A percentile compares a stretch with the other conserved stretches of the same genome.
phyloP scores from a whole-genome alignment of 306 rosid species.

The Canavalia gladiata region DNA sequence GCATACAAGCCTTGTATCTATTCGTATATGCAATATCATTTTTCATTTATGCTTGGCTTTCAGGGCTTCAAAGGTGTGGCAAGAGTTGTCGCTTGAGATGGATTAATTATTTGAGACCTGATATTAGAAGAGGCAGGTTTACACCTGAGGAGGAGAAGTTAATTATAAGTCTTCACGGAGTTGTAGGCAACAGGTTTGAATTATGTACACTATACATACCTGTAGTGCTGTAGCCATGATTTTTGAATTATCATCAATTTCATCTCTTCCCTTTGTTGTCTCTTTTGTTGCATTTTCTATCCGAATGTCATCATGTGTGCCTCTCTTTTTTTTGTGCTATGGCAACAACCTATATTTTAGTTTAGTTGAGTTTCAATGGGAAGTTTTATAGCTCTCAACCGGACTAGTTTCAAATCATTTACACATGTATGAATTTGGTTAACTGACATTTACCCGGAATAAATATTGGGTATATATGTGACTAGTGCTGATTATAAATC shows the following conservation, averaged over 20 bases:
- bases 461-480: not conserved
- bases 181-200: slow-evolving; percentile 88
- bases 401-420: not conserved
- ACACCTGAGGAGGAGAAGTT: slow-evolving; percentile 93
- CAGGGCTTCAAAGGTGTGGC: slow-evolving; percentile 98
- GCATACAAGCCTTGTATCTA: not conserved
- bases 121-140: slow-evolving; percentile 94
- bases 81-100: slow-evolving; percentile 96
- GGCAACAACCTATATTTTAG: not conserved
- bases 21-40: not conserved
- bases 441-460: not conserved
- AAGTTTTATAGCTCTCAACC: not conserved
- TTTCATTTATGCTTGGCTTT: not conserved
- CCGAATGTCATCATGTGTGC: not conserved
- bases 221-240: not conserved
- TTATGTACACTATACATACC: not conserved
- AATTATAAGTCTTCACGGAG: slow-evolving; percentile 90
- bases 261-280: not conserved
- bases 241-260: slow-evolving; percentile 18
- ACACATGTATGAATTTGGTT: not conserved
- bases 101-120: slow-evolving; percentile 99
- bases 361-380: not conserved
- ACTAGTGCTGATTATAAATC: not conserved
- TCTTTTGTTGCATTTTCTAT: slow-evolving; percentile 11
- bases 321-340: not conserved